phyloP scores from a whole-genome alignment of 2,329 filamentous ascomycete genomes.

The Pyrenochaeta sp. region DNA sequence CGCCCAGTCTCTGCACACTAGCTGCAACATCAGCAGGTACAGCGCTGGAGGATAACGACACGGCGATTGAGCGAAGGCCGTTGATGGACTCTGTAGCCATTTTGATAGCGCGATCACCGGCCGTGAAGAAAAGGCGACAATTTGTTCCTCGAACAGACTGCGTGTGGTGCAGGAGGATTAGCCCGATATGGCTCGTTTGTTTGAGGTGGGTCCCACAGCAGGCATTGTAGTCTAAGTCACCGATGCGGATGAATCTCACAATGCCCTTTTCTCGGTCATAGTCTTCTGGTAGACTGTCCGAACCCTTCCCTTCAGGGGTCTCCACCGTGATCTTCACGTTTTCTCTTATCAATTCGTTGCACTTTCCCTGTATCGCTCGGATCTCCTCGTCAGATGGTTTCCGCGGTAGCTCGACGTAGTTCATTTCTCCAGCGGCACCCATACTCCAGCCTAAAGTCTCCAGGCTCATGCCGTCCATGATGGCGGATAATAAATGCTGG shows the following conservation, averaged over 20 bases:
- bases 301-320: slow-evolving; percentile 36
- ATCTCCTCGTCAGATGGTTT: slow-evolving; percentile 40
- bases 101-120: slow-evolving; percentile 41
- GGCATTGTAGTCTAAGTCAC: slow-evolving; percentile 44
- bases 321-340: slow-evolving; percentile 42
- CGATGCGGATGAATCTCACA: slow-evolving; percentile 44
- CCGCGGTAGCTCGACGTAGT: slow-evolving; percentile 43
- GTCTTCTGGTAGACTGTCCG: slow-evolving; percentile 38
- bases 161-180: slow-evolving; percentile 44
- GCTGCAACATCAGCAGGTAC: slow-evolving; percentile 34
- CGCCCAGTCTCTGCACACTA: slow-evolving; percentile 33
- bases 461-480: slow-evolving; percentile 42
- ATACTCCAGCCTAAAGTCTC: slow-evolving; percentile 44
- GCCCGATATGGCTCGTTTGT: slow-evolving; percentile 40
- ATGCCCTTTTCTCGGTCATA: slow-evolving; percentile 45
- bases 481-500: slow-evolving; percentile 45
- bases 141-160: slow-evolving; percentile 42
- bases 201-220: slow-evolving; percentile 47
- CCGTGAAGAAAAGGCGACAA: slow-evolving; percentile 41
- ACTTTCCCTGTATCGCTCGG: slow-evolving; percentile 34
- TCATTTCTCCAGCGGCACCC: slow-evolving; percentile 44
- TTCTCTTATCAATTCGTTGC: slow-evolving; percentile 38
- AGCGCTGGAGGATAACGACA: slow-evolving; percentile 34
- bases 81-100: slow-evolving; percentile 38
- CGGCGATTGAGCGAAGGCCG: slow-evolving; percentile 34